Percentiles rank a stretch among this genome's conserved stretches.
Conservation (phyloP, 148 eudicot species). For the Silene conica region DNA sequence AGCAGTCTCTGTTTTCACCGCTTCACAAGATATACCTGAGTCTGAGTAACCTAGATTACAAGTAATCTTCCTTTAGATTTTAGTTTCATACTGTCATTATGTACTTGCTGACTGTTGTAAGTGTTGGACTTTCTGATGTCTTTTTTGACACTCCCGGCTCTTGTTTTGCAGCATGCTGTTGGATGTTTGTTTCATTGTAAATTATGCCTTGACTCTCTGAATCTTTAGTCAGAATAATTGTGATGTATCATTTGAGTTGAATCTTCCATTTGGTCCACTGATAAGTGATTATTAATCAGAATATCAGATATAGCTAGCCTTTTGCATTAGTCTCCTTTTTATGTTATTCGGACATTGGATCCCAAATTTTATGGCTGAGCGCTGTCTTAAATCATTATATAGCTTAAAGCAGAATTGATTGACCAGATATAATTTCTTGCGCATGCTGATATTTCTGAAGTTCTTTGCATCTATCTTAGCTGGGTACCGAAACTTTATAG, state of each 20-base stretch:
- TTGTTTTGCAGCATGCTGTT: neutral
- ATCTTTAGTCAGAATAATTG: neutral
- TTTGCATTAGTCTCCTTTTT: neutral
- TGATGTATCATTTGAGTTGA: neutral
- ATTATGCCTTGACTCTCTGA: neutral
- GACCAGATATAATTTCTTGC: slow-evolving; percentile 11
- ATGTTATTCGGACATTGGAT: neutral
- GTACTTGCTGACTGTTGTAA: no score
- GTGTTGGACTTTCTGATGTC: no score
- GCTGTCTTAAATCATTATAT: neutral
- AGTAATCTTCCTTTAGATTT: no score
- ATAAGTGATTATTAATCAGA: neutral
- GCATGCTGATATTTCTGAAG: slow-evolving; percentile 89
- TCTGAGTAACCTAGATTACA: no score
- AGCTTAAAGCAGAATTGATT: neutral
- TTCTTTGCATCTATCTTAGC: slow-evolving; percentile 91
- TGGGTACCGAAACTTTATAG: slow-evolving; percentile 95
- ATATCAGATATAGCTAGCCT: neutral
- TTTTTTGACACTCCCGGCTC: no score
- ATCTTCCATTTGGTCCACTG: neutral
- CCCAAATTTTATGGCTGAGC: neutral
- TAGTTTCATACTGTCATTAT: no score
- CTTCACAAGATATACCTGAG: no score
- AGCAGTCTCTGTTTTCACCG: no score
- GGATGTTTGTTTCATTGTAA: neutral